Conservation (phyloP, 2,329 filamentous ascomycete genomes). For the Clonostachys byssicola region DNA sequence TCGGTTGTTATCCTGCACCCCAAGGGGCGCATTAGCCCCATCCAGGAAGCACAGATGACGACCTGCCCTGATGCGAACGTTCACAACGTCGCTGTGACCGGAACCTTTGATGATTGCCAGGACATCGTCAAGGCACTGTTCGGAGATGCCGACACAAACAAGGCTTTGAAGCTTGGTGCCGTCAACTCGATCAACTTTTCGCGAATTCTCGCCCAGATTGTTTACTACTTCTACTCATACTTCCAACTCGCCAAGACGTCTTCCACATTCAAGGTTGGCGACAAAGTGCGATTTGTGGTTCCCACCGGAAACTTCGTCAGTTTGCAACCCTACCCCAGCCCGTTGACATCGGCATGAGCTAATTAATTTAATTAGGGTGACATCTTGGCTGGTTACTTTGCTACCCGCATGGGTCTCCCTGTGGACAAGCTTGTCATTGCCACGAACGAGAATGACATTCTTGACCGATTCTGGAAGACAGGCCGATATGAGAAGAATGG, state of each 20-base stretch:
- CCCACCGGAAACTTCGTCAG: conserved; percentile 86
- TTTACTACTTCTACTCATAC: conserved; percentile 96
- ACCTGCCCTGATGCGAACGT: conserved; percentile 88
- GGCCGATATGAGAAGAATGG: conserved; percentile 86
- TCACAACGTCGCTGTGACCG: conserved; percentile 84
- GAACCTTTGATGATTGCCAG: conserved; percentile 96
- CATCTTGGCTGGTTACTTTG: conserved; percentile 90
- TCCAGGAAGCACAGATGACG: conserved; percentile 97
- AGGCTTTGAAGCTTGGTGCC: conserved; percentile 77
- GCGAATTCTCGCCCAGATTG: conserved; percentile 91
- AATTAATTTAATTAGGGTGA: conserved; percentile 49
- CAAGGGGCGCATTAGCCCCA: conserved; percentile 82
- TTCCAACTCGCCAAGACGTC: conserved; percentile 68
- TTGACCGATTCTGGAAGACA: conserved; percentile 91
- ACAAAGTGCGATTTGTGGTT: conserved; percentile 79
- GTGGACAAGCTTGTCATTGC: conserved; percentile 85
- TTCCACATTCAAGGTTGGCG: conserved; percentile 53
- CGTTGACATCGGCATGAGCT: too few species aligned
- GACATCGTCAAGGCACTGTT: conserved; percentile 95
- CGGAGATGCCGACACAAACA: conserved; percentile 79
- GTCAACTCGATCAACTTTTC: conserved; percentile 98
- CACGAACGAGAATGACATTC: conserved; percentile 96
- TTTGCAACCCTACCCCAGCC: not conserved
- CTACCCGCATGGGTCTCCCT: conserved; percentile 83
- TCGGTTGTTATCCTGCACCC: conserved; percentile 94